These are phyloP conservation scores for Aspergillus tubingensis DNA, from an alignment of 2,329 filamentous ascomycete genomes.

Conservation along the genomic window DNA sequence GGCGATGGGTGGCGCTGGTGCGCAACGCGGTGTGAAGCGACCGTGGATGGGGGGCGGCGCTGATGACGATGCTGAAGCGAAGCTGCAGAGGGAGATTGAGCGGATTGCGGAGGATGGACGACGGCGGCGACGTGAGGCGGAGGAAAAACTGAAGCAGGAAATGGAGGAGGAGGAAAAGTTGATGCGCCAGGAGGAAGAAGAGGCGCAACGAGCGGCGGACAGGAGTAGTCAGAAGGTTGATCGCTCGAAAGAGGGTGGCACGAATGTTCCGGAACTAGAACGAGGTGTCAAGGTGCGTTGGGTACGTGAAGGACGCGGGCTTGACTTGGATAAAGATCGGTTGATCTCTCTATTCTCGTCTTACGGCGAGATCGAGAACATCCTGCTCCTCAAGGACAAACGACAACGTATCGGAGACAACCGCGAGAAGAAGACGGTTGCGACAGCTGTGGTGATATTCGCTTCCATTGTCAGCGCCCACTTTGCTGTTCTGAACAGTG, in stretches of 20 bases:
- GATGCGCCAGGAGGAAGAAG: conserved; percentile 46
- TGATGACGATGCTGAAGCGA: conserved; percentile 46
- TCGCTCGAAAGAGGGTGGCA: conserved; percentile 40
- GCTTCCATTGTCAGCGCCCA: conserved; percentile 60
- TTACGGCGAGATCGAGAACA: conserved; percentile 60
- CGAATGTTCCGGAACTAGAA: conserved; percentile 55
- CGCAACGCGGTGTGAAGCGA: conserved; percentile 58
- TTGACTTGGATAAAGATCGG: conserved; percentile 51
- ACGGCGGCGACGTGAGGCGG: conserved; percentile 53
- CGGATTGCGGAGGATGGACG: conserved; percentile 56
- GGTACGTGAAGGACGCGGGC: conserved; percentile 49
- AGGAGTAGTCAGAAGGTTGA: conserved; percentile 35
- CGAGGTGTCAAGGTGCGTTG: conserved; percentile 62
- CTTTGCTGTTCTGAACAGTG: conserved; percentile 56
- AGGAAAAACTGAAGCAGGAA: conserved; percentile 48
- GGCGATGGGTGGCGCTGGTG: conserved; percentile 32
- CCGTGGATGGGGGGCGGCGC: conserved; percentile 47
- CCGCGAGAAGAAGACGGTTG: conserved; percentile 54
- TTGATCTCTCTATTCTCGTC: conserved; percentile 51
- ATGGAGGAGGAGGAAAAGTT: conserved; percentile 43
- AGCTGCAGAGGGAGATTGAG: conserved; percentile 56
- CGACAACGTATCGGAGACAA: conserved; percentile 52
- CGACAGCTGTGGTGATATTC: conserved; percentile 59
- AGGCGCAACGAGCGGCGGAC: conserved; percentile 42
- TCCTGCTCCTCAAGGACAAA: conserved; percentile 59